phyloP scores from a whole-genome alignment of 352 stramenopile genomes.

The Globisporangium spinosum region DNA sequence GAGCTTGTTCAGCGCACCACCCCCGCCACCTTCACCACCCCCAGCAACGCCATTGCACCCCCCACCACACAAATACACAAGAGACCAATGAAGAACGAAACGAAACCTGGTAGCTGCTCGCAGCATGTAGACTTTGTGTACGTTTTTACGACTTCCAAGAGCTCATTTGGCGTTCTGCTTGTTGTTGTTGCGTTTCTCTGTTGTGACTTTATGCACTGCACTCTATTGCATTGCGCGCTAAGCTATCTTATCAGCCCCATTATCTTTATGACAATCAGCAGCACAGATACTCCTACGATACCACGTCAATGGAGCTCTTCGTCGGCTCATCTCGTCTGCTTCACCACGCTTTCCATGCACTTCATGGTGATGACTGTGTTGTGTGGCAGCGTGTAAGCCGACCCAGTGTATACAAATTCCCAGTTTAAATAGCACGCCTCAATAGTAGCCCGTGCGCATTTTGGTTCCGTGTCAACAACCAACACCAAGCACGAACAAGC shows the following conservation, averaged over 20 bases:
- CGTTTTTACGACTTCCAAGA: conserved; percentile 8
- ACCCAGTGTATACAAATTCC: conserved; percentile 12
- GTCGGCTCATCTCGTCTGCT: not conserved
- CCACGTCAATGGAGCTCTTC: not conserved
- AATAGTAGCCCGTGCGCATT: conserved; percentile 13
- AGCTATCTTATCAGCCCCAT: not conserved
- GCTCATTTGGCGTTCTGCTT: not conserved
- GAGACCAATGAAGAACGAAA: conserved; percentile 1
- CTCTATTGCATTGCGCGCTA: not conserved
- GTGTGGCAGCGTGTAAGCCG: conserved; percentile 3
- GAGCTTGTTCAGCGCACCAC: conserved; percentile 9
- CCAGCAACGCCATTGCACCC: not conserved
- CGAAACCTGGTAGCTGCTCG: not conserved
- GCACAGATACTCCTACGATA: too few species aligned
- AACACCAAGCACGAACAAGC: conserved; percentile 1
- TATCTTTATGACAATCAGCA: too few species aligned
- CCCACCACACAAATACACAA: conserved; percentile 8
- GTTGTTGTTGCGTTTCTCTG: conserved; percentile 7
- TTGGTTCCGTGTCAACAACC: not conserved
- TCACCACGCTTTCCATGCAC: not conserved
- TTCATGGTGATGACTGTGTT: not conserved
- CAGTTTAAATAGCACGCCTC: not conserved
- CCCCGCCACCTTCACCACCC: not conserved
- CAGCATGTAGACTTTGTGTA: conserved; percentile 23
- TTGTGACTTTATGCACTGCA: not conserved